Percentiles rank a stretch among this genome's conserved stretches.
Conservation (phyloP, 2,329 filamentous ascomycete genomes). For the Penicillium vulpinum region DNA sequence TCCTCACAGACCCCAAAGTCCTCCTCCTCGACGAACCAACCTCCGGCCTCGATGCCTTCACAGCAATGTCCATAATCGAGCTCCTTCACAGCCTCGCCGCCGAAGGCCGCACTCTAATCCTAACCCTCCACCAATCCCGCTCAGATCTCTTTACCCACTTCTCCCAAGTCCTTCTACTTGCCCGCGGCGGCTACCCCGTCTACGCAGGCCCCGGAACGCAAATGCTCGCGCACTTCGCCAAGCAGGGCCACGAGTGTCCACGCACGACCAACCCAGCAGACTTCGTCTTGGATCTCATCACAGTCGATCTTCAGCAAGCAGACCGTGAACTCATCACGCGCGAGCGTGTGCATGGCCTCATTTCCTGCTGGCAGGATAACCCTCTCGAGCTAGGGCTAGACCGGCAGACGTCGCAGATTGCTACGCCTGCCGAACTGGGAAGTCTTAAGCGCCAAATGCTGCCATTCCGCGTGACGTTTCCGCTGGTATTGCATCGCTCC, state of each 20-base stretch:
- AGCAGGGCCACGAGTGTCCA: conserved; percentile 64
- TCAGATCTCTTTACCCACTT: conserved; percentile 72
- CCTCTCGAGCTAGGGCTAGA: conserved; percentile 14
- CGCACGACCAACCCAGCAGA: conserved; percentile 73
- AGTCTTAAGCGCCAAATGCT: conserved; percentile 65
- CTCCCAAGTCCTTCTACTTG: conserved; percentile 69
- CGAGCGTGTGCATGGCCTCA: conserved; percentile 61
- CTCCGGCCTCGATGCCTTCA: conserved; percentile 75
- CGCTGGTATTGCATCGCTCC: conserved; percentile 66
- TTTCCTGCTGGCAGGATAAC: conserved; percentile 53
- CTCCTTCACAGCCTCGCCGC: conserved; percentile 69
- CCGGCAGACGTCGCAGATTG: conserved; percentile 48
- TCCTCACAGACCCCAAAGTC: conserved; percentile 72
- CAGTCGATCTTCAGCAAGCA: conserved; percentile 69
- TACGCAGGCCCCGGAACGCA: conserved; percentile 64
- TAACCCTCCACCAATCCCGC: conserved; percentile 77
- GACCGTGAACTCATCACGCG: conserved; percentile 63
- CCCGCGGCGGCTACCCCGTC: conserved; percentile 66
- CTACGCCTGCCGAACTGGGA: conserved; percentile 71
- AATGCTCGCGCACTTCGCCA: conserved; percentile 66
- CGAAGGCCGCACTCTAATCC: conserved; percentile 70
- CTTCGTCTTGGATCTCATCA: conserved; percentile 75
- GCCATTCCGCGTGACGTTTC: conserved; percentile 63
- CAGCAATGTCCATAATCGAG: conserved; percentile 73
- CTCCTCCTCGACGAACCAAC: conserved; percentile 75